These are phyloP conservation scores for Cryphonectria radicalis DNA, from an alignment of 2,329 filamentous ascomycete genomes.

Conservation along the genomic window DNA sequence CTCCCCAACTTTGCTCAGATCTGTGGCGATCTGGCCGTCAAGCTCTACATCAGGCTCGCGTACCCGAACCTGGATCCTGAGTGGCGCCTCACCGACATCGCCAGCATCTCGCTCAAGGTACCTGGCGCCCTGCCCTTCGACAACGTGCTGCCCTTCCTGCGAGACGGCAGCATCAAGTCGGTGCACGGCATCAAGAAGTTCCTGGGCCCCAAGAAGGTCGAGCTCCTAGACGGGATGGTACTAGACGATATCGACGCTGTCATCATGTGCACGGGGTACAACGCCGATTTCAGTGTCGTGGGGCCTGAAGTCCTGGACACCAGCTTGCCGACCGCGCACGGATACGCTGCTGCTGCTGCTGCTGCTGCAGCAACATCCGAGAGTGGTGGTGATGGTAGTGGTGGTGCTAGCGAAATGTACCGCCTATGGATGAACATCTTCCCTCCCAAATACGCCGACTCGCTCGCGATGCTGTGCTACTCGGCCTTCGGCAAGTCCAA, in stretches of 20 bases:
- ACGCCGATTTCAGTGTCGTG: constrained; percentile 24
- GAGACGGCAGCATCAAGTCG: constrained; percentile 24
- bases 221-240: constrained; percentile 24
- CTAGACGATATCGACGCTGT: constrained; percentile 26
- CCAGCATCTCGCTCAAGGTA: constrained; percentile 26
- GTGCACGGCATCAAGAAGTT: constrained; percentile 25
- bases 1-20: constrained; percentile 32
- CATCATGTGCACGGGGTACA: constrained; percentile 28
- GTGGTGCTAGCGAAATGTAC: constrained; percentile 19
- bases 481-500: constrained; percentile 39
- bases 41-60: constrained; percentile 8
- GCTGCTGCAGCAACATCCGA: background rate
- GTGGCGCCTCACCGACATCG: constrained; percentile 35
- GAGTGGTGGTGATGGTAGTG: background rate
- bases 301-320: constrained; percentile 21
- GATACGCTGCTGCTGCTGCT: constrained; percentile 2
- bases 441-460: constrained; percentile 35
- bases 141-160: constrained; percentile 40
- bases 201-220: constrained; percentile 25
- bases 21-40: constrained; percentile 14
- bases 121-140: constrained; percentile 35
- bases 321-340: constrained; percentile 21
- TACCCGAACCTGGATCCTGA: constrained; percentile 36
- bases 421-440: constrained; percentile 30
- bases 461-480: constrained; percentile 49